These are phyloP conservation scores for Chionographis japonica DNA, from an alignment of 106 monocot genomes.

Conservation along the genomic window DNA sequence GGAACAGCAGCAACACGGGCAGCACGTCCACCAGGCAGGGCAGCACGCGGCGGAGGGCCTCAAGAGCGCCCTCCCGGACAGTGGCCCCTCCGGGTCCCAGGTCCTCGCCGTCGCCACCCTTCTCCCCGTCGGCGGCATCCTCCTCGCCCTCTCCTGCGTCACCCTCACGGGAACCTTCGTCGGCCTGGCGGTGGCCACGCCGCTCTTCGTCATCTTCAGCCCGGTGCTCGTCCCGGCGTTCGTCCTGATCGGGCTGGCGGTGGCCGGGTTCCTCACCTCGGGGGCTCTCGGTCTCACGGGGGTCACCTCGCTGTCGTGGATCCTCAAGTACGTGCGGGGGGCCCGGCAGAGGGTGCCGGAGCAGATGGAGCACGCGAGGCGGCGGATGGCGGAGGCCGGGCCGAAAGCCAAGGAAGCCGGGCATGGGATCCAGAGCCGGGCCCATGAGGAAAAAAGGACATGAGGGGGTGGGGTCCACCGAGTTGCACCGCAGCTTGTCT, in stretches of 20 bases:
- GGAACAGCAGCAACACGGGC: neutral
- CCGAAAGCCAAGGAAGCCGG: constrained; percentile 9
- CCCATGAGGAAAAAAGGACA: too few relatives aligned
- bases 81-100: constrained; percentile 13
- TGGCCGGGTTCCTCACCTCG: constrained; percentile 29
- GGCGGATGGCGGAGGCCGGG: constrained; percentile 16
- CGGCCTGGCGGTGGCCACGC: constrained; percentile 23
- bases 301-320: constrained; percentile 25
- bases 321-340: constrained; percentile 16
- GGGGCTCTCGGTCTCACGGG: constrained; percentile 38
- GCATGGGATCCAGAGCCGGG: neutral
- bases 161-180: constrained; percentile 27
- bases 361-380: constrained; percentile 14
- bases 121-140: constrained; percentile 30
- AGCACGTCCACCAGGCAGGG: neutral
- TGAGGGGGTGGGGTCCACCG: too few relatives aligned
- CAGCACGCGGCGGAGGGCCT: constrained; percentile 4
- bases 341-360: constrained; percentile 11
- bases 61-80: constrained; percentile 9
- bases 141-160: constrained; percentile 25
- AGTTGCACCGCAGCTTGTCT: too few relatives aligned
- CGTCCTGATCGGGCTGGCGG: constrained; percentile 17
- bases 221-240: constrained; percentile 35
- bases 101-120: constrained; percentile 24
- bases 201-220: constrained; percentile 42